These are phyloP conservation scores for Pterocarpus macrocarpus DNA, from an alignment of 306 rosid species.

Conservation along the genomic window DNA sequence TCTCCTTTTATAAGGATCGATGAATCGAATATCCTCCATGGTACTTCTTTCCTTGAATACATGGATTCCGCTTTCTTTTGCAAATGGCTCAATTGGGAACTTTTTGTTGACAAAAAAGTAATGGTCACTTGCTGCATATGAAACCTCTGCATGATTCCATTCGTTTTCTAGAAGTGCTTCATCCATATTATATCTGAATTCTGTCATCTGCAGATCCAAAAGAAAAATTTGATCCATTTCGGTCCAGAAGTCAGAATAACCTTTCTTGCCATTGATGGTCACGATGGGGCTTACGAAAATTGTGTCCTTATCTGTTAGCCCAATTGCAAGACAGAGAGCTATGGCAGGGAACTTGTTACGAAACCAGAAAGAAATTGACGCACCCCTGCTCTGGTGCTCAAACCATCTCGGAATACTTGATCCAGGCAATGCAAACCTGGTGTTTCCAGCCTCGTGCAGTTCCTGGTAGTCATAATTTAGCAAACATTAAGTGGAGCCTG, in stretches of 20 bases:
- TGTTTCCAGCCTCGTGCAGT: neutral
- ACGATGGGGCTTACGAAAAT: neutral
- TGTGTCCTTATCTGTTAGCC: neutral
- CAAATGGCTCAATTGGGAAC: neutral
- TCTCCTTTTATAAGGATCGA: neutral
- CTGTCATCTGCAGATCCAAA: neutral
- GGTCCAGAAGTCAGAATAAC: neutral
- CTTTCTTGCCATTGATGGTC: neutral
- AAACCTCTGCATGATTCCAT: neutral
- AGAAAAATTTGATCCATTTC: neutral
- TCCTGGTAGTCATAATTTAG: neutral
- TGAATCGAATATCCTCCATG: neutral
- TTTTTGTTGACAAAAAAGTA: too few relatives aligned
- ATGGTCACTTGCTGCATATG: neutral
- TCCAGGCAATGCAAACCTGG: neutral
- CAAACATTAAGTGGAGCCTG: neutral
- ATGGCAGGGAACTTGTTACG: neutral
- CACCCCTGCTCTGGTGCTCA: neutral
- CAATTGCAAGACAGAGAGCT: neutral
- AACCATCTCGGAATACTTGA: conserved; percentile 6
- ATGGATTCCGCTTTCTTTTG: neutral
- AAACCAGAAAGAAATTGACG: neutral
- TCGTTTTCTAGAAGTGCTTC: neutral
- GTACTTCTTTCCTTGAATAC: neutral
- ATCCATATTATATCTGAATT: neutral